These are phyloP conservation scores for Serpula lacrymans DNA, from an alignment of 768 basidiomycete genomes.

Conservation along the genomic window DNA sequence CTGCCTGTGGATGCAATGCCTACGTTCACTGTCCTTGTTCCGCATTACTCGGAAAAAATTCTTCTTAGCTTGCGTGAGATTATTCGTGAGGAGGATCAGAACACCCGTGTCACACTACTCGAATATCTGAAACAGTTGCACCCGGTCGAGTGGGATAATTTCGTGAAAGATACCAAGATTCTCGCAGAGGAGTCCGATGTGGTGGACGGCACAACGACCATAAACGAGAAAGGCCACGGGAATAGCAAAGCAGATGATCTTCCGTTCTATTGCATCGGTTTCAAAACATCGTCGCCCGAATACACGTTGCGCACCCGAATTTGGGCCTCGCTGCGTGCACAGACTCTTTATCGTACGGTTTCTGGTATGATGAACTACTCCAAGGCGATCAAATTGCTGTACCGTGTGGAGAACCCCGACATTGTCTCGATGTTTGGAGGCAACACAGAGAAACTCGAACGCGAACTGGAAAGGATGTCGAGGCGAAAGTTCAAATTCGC, in stretches of 20 bases:
- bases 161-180: slow-evolving; percentile 99
- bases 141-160: slow-evolving; percentile 99
- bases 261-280: slow-evolving; percentile 99
- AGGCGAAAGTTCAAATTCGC: slow-evolving; percentile 98
- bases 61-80: slow-evolving; percentile 95
- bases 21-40: slow-evolving; percentile 98
- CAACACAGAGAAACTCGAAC: slow-evolving; percentile 93
- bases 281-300: slow-evolving; percentile 98
- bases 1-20: slow-evolving; percentile 98
- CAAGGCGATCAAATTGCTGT: slow-evolving; percentile 98
- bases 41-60: slow-evolving; percentile 99
- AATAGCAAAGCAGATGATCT: slow-evolving; percentile 79
- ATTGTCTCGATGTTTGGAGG: slow-evolving; percentile 95
- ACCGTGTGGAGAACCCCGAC: slow-evolving; percentile 98
- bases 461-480: slow-evolving; percentile 95
- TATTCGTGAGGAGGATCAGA: slow-evolving; percentile 96
- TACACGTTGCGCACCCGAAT: slow-evolving; percentile 98
- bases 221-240: slow-evolving; percentile 66
- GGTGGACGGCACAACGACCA: slow-evolving; percentile 44
- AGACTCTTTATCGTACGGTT: slow-evolving; percentile 97
- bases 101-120: slow-evolving; percentile 92
- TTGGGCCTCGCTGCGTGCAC: slow-evolving; percentile 97
- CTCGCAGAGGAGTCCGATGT: slow-evolving; percentile 83
- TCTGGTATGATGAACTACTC: slow-evolving; percentile 99
- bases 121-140: slow-evolving; percentile 99